Percentiles rank a stretch among this genome's conserved stretches.
Conservation (phyloP, 1,284 basidiomycete species). For the Ceratobasidium sp. region DNA sequence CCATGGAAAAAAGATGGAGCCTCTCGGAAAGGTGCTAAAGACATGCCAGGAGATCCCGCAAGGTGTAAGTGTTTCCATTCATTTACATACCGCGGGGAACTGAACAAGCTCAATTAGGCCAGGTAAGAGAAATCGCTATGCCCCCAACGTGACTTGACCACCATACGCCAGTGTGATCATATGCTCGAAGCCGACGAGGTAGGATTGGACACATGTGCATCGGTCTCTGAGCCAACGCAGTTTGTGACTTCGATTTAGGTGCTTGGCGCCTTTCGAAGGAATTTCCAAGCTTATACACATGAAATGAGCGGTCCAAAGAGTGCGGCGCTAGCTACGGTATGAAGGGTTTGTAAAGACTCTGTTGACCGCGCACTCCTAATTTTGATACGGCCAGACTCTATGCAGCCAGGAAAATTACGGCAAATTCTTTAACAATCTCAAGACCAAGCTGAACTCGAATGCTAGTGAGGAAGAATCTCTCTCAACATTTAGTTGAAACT, state of each 20-base stretch:
- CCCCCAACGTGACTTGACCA: not conserved
- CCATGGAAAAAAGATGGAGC: slow-evolving; percentile 1
- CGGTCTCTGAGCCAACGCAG: too few species aligned
- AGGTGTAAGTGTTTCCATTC: not conserved
- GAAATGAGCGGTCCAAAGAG: not conserved
- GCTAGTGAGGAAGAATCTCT: not conserved
- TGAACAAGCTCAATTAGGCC: not conserved
- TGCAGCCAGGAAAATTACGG: not conserved
- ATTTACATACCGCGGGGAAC: not conserved
- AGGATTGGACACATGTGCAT: not conserved
- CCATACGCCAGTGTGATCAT: slow-evolving; percentile 12
- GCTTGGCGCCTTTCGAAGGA: not conserved
- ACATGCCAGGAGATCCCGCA: not conserved
- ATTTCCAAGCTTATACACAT: not conserved
- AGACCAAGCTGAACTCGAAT: not conserved
- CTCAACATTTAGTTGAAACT: too few species aligned
- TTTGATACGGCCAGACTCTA: not conserved
- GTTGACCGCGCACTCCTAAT: not conserved
- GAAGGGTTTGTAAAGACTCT: not conserved
- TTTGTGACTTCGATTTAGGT: not conserved
- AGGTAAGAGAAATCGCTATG: not conserved
- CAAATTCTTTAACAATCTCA: not conserved
- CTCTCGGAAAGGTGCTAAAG: not conserved
- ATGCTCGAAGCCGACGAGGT: slow-evolving; percentile 25
- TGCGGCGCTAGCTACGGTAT: too few species aligned